Evolutionary conservation across 805 yeast genomes (phyloP).

Genomic region (Kodamaea hsintzibuensis): DNA sequence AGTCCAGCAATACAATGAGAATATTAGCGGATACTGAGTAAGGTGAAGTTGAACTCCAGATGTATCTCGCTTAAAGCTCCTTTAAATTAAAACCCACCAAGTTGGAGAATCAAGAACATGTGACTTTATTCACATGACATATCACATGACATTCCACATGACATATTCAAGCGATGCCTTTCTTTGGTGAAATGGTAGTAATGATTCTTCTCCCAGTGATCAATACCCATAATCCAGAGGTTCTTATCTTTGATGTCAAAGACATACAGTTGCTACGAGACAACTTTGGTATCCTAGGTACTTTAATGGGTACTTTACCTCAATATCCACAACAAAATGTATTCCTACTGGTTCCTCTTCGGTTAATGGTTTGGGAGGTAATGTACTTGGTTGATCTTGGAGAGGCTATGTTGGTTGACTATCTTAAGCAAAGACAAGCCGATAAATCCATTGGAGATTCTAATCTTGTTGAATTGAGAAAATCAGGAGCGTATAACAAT

Average conservation of each 20-base stretch:
- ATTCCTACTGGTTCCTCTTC: slow-evolving; percentile 82
- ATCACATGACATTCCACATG: neutral
- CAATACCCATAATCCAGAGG: slow-evolving; percentile 22
- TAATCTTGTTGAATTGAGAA: neutral
- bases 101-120: neutral
- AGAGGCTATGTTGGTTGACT: slow-evolving; percentile 46
- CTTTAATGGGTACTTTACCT: slow-evolving; percentile 79
- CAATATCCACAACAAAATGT: slow-evolving; percentile 91
- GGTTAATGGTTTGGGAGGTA: slow-evolving; percentile 71
- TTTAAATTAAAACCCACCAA: no score
- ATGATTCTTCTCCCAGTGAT: slow-evolving; percentile 21
- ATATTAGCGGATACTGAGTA: no score
- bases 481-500: neutral
- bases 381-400: slow-evolving; percentile 55
- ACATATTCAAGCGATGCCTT: neutral
- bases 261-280: slow-evolving; percentile 56
- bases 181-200: neutral
- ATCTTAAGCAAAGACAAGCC: slow-evolving; percentile 19
- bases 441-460: neutral
- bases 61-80: no score
- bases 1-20: no score
- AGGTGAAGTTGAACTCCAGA: no score
- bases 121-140: no score
- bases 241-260: slow-evolving; percentile 59
- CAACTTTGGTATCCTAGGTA: slow-evolving; percentile 66